Evolutionary conservation across 257 asterid species (phyloP).

Genomic region (Solanum chmielewskii): DNA sequence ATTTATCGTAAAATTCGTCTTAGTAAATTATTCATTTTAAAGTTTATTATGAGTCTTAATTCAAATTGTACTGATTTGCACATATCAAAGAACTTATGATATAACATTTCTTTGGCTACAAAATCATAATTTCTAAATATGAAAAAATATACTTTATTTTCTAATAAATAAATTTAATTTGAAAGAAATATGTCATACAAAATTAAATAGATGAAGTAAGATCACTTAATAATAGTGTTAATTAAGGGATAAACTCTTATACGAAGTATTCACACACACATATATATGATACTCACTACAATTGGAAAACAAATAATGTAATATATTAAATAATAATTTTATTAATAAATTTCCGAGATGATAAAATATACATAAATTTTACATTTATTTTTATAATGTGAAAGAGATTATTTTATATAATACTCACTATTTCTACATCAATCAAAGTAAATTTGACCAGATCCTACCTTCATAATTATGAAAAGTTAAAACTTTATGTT

Average conservation of each 20-base stretch:
- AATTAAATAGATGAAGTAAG: not conserved
- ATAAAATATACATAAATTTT: too few relatives aligned
- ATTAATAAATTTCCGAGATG: too few relatives aligned
- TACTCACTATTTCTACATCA: not conserved
- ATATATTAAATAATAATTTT: too few relatives aligned
- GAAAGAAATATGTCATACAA: not conserved
- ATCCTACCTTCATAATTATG: not conserved
- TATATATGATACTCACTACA: not conserved
- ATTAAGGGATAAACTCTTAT: not conserved
- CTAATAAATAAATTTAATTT: too few relatives aligned
- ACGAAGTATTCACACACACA: too few relatives aligned
- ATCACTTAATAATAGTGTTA: not conserved
- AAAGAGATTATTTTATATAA: too few relatives aligned
- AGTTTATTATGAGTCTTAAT: not conserved
- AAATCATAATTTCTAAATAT: not conserved
- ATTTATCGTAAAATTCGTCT: too few relatives aligned
- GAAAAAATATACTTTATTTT: too few relatives aligned
- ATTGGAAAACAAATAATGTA: too few relatives aligned
- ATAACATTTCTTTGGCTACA: not conserved
- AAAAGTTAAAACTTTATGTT: not conserved
- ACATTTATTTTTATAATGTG: too few relatives aligned
- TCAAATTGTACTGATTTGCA: not conserved
- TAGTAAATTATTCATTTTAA: not conserved
- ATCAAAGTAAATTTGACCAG: not conserved
- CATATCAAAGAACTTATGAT: not conserved